These are phyloP conservation scores for Ambrosia hybrid DNA, from an alignment of 140 eudicot genomes.

Conservation along the genomic window DNA sequence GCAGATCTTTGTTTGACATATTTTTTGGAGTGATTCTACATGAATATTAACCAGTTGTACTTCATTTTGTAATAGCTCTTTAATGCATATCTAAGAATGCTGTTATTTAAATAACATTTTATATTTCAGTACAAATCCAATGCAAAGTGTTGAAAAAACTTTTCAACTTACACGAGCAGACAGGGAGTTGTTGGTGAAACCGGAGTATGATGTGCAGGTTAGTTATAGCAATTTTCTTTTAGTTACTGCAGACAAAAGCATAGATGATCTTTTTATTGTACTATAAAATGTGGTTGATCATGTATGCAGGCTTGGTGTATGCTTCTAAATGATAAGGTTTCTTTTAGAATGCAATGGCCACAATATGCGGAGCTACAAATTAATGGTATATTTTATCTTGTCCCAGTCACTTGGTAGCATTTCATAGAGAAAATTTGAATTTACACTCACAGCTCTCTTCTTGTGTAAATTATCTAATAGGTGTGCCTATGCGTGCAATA, in stretches of 20 bases:
- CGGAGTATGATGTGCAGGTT: conserved; percentile 34
- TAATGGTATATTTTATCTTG: conserved; percentile 53
- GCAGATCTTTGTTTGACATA: not conserved
- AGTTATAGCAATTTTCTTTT: conserved; percentile 1
- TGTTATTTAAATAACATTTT: not conserved
- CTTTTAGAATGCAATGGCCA: conserved; percentile 96
- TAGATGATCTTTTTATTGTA: not conserved
- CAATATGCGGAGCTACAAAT: conserved; percentile 86
- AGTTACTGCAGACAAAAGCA: not conserved
- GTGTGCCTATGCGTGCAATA: conserved; percentile 69
- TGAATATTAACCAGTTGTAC: not conserved
- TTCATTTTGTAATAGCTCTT: too few species aligned
- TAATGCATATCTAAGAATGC: conserved; percentile 2
- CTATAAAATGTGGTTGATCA: conserved; percentile 19
- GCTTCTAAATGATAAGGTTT: conserved; percentile 92
- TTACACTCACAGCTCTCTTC: not conserved
- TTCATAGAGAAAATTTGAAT: not conserved
- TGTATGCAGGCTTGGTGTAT: conserved; percentile 87
- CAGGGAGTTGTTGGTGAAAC: conserved; percentile 38
- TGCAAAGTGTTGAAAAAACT: conserved; percentile 74
- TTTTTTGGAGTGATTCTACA: not conserved
- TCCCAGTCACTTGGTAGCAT: conserved; percentile 6
- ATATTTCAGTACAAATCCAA: conserved; percentile 60
- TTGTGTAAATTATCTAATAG: conserved; percentile 34
- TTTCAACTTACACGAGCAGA: conserved; percentile 79